Base-by-base conservation (phyloP, 441 rosid genomes). In the Syzygium syzygioides region DNA sequence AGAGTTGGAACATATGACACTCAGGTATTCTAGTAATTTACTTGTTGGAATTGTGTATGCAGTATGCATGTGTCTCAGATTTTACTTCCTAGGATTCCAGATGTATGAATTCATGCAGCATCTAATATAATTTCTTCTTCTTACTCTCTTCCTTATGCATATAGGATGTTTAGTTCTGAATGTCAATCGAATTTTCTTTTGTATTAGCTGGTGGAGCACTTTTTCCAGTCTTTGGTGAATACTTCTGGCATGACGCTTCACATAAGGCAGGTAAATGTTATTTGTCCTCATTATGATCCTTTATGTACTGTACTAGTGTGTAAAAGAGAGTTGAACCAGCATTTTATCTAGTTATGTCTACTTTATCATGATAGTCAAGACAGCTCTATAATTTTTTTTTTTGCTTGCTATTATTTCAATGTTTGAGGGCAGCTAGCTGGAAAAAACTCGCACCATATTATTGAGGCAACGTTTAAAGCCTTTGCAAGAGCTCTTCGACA, bases 391-490 rank as follows among this genome's bases (percentile, higher is more conserved):
- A 32, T 17, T 32, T 14, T 30, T 64, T 45, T 88, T 87, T 71
- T 89, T 26, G 50, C 34, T 23, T 45, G 85, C 57, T 55, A 55
- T 60, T 86, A 62, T 52, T 83, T 88, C 66, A 34, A 87, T 59
- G 92, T 53, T 86, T 92, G 91, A 64, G 50, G 50, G 86, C 94
- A 98, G 99, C 97, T 96, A 91, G 97, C 98, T 79, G 99, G 99
- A 79, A 94, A 87, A 90, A 98, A 97, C 91, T 97, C 99, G 71
- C 99, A 98, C 92, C 99, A 97, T 90, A 97, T 97, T 71, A 95
- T 96, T 71, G 99, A 97, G 94, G 99, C 99, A 88, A 98, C 99
- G 32, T 98, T 98, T 91, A 98, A 98, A 93, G 99, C 99, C 86
- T 97, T 97, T 91, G 98, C 99, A 34, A 96, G 99, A 92, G 99